Conservation (phyloP, 305 asterid genomes). For the Fraxinus floribunda region DNA sequence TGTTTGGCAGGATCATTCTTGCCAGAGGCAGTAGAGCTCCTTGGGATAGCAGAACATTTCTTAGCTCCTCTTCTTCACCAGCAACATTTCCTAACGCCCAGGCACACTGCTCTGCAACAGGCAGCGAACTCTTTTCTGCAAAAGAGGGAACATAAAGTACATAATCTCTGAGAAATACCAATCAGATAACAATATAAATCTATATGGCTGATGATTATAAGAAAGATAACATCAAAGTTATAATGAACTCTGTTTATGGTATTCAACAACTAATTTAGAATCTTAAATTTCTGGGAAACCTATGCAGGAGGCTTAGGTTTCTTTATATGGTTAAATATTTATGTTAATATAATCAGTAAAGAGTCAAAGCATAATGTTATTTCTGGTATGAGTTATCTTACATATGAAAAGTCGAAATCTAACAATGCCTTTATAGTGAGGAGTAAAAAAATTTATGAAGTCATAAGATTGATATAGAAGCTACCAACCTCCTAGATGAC, state of each 20-base stretch:
- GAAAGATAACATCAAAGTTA: background rate
- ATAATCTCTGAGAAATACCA: background rate
- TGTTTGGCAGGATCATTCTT: slow-evolving; percentile 88
- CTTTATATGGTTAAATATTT: background rate
- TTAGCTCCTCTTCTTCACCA: slow-evolving; percentile 88
- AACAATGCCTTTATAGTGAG: background rate
- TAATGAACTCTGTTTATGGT: slow-evolving; percentile 10
- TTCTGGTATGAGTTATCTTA: background rate
- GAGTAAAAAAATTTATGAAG: slow-evolving; percentile 11
- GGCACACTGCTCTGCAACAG: slow-evolving; percentile 98
- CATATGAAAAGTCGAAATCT: background rate
- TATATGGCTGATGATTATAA: background rate
- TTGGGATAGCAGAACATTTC: slow-evolving; percentile 73
- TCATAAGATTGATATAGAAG: slow-evolving; percentile 13
- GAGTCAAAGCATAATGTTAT: background rate
- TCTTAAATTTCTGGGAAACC: background rate
- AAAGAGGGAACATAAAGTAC: slow-evolving; percentile 6
- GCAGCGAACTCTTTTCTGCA: slow-evolving; percentile 77
- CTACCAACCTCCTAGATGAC: slow-evolving; percentile 89
- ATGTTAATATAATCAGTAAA: background rate
- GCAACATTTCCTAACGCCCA: slow-evolving; percentile 99
- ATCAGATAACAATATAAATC: background rate
- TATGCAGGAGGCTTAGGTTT: background rate
- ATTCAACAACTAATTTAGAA: slow-evolving; percentile 1
- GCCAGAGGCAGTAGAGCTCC: slow-evolving; percentile 92